phyloP scores from a whole-genome alignment of 2,329 filamentous ascomycete genomes.

The Aspergillus thermomutatus region DNA sequence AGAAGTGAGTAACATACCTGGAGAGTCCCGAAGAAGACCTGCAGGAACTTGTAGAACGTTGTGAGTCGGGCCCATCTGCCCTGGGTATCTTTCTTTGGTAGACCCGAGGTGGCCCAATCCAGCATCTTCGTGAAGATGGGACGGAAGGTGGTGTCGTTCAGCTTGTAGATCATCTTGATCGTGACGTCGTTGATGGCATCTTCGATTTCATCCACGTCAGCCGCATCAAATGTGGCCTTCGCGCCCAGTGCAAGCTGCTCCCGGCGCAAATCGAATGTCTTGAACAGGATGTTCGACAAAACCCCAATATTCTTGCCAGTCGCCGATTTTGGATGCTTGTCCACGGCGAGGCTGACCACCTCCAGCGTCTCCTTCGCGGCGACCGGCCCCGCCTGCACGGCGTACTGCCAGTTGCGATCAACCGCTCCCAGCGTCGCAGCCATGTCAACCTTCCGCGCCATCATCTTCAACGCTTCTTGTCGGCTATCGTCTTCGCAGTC shows the following conservation, averaged over 20 bases:
- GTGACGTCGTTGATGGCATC: constrained; percentile 64
- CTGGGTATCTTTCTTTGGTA: constrained; percentile 59
- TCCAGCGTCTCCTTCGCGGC: constrained; percentile 67
- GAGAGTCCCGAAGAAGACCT: constrained; percentile 75
- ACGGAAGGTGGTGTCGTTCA: constrained; percentile 90
- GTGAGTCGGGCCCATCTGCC: constrained; percentile 64
- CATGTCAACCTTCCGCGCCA: constrained; percentile 74
- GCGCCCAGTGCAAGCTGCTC: constrained; percentile 32
- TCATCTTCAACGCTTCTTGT: constrained; percentile 65
- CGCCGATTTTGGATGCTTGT: constrained; percentile 71
- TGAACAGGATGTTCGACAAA: constrained; percentile 61
- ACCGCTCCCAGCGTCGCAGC: constrained; percentile 73
- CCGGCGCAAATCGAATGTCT: constrained; percentile 50
- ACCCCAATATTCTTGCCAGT: constrained; percentile 71
- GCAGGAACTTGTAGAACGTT: constrained; percentile 77
- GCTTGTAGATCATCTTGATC: constrained; percentile 91
- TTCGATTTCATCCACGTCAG: constrained; percentile 59
- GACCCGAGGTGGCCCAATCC: constrained; percentile 67
- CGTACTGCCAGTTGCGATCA: constrained; percentile 66
- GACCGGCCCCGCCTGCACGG: constrained; percentile 60
- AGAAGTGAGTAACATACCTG: constrained; percentile 49
- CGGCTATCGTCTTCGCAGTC: constrained; percentile 64
- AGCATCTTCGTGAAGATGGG: constrained; percentile 85
- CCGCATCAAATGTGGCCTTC: constrained; percentile 41
- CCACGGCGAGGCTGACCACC: constrained; percentile 67